A percentile compares a stretch with the other conserved stretches of the same genome.
Evolutionary conservation across 306 rosid genomes (phyloP).

Genomic region (Medicago truncatula): DNA sequence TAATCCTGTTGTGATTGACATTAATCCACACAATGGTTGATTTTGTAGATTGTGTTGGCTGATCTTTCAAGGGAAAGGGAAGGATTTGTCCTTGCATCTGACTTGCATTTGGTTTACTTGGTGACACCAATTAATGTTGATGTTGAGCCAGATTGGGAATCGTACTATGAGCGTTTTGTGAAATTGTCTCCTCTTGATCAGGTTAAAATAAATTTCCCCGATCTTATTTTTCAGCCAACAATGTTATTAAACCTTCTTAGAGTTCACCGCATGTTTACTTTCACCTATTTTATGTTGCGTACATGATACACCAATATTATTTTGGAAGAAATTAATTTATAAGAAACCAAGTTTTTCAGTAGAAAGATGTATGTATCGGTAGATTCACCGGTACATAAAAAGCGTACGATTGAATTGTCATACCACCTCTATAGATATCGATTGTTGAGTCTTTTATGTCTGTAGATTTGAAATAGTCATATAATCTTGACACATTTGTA

Average conservation of each 20-base stretch:
- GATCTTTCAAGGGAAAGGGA: slow-evolving; percentile 99
- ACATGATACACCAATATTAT: slow-evolving; percentile 9
- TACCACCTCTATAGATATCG: slow-evolving; percentile 16
- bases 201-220: slow-evolving; percentile 42
- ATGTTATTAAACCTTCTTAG: slow-evolving; percentile 23
- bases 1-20: slow-evolving; percentile 17
- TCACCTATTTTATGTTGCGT: slow-evolving; percentile 29
- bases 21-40: slow-evolving; percentile 38
- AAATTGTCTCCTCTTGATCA: slow-evolving; percentile 82
- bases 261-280: slow-evolving; percentile 33
- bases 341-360: slow-evolving; percentile 12
- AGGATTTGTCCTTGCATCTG: slow-evolving; percentile 98
- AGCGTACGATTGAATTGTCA: slow-evolving; percentile 21
- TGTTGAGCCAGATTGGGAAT: slow-evolving; percentile 96
- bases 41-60: slow-evolving; percentile 79
- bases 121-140: slow-evolving; percentile 94
- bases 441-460: slow-evolving; percentile 17
- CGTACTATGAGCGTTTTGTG: slow-evolving; percentile 81
- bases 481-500: slow-evolving; percentile 35
- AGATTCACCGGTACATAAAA: background rate
- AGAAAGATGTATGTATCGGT: background rate
- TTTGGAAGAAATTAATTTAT: background rate
- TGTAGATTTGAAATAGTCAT: slow-evolving; percentile 30
- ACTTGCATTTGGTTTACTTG: slow-evolving; percentile 89
- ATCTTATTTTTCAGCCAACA: slow-evolving; percentile 22